Evolutionary conservation across 768 basidiomycete species (phyloP).

Genomic region (Pleurotus salmoneostramineus): DNA sequence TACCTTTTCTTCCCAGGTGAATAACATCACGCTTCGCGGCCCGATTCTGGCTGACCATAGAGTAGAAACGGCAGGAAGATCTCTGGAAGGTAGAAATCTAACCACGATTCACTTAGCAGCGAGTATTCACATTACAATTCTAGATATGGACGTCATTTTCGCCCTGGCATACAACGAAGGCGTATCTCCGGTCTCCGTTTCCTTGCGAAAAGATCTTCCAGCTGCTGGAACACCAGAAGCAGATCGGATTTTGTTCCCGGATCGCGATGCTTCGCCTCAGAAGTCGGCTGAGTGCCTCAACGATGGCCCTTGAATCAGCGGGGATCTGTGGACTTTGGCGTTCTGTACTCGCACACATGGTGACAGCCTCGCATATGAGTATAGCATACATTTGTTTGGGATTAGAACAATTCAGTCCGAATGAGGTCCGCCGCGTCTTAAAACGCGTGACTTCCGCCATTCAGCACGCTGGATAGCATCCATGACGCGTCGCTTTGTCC

Average conservation of each 20-base stretch:
- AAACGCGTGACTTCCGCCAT: constrained; percentile 5
- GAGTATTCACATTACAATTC: background rate
- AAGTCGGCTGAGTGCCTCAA: constrained; percentile 30
- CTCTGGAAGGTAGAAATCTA: constrained; percentile 38
- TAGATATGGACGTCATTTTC: constrained; percentile 45
- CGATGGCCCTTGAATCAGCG: too few species aligned
- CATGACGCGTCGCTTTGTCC: background rate
- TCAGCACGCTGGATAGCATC: constrained; percentile 2
- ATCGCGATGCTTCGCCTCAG: constrained; percentile 30
- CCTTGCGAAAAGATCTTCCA: constrained; percentile 27
- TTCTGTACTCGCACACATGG: too few species aligned
- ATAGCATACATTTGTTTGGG: too few species aligned
- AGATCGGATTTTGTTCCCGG: constrained; percentile 32
- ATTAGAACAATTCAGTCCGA: too few species aligned
- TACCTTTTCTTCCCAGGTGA: constrained; percentile 53
- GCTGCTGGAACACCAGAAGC: constrained; percentile 40
- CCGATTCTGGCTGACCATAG: background rate
- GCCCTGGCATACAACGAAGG: constrained; percentile 40
- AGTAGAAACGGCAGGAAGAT: constrained; percentile 52
- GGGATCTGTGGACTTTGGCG: too few species aligned
- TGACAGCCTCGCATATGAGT: too few species aligned
- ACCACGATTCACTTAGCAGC: background rate
- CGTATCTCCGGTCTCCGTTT: constrained; percentile 31
- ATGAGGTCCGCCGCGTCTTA: background rate
- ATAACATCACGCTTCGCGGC: background rate